Evolutionary conservation across 2,329 filamentous ascomycete species (phyloP).

Genomic region (Clarireedia paspali): DNA sequence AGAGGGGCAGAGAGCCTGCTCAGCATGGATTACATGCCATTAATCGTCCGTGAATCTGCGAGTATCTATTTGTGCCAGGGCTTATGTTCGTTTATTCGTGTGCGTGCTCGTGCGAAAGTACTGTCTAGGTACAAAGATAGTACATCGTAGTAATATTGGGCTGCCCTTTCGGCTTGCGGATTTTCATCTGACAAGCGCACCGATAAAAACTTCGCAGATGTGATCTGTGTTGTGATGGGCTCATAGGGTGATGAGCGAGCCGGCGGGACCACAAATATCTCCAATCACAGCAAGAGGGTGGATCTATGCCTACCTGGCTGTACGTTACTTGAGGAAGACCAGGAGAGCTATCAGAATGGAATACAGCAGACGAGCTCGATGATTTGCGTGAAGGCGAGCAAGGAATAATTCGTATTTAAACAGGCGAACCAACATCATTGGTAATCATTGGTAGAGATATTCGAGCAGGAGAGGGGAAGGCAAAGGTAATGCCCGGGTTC

Average conservation of each 20-base stretch:
- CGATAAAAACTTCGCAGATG: neutral
- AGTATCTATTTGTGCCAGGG: neutral
- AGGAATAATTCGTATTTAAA: neutral
- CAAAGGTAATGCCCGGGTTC: neutral
- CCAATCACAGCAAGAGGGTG: constrained; percentile 3
- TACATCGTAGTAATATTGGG: too few relatives aligned
- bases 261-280: constrained; percentile 4
- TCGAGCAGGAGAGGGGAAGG: neutral
- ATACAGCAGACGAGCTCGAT: neutral
- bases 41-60: neutral
- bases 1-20: constrained; percentile 2
- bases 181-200: neutral
- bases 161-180: too few relatives aligned
- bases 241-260: too few relatives aligned
- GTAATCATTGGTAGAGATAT: neutral
- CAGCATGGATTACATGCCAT: neutral
- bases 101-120: neutral
- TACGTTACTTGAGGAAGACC: neutral
- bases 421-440: neutral
- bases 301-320: neutral
- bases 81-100: neutral
- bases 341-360: neutral
- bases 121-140: too few relatives aligned
- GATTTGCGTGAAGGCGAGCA: neutral
- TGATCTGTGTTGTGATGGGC: constrained; percentile 1